These are phyloP conservation scores for Candida mesenterica DNA, from an alignment of 1,139 yeast genomes.

Conservation along the genomic window DNA sequence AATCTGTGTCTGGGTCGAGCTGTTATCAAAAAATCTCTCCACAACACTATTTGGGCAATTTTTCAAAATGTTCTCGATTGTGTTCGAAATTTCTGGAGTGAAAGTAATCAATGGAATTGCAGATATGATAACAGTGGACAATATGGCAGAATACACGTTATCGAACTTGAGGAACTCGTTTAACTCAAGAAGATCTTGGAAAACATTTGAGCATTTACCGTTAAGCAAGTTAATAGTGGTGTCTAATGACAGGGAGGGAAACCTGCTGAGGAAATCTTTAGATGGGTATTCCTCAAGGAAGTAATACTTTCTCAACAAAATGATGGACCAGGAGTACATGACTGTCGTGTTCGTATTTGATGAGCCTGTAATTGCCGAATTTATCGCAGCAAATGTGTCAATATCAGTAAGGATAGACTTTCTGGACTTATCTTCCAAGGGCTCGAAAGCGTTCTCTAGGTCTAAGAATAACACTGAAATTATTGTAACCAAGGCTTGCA, in stretches of 20 bases:
- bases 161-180: constrained; percentile 50
- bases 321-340: constrained; percentile 70
- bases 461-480: constrained; percentile 54
- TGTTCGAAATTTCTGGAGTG: constrained; percentile 51
- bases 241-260: constrained; percentile 17
- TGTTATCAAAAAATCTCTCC: constrained; percentile 56
- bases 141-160: constrained; percentile 52
- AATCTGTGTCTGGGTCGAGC: constrained; percentile 54
- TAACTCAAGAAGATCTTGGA: constrained; percentile 40
- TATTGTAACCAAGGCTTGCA: constrained; percentile 49
- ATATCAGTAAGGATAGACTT: constrained; percentile 42
- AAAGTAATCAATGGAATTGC: constrained; percentile 59
- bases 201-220: constrained; percentile 47
- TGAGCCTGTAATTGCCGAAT: constrained; percentile 30
- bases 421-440: constrained; percentile 4
- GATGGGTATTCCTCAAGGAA: constrained; percentile 42
- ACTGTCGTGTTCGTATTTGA: constrained; percentile 45
- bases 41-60: constrained; percentile 57
- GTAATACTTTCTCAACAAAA: constrained; percentile 54
- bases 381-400: constrained; percentile 38
- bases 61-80: constrained; percentile 50
- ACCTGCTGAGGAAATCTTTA: constrained; percentile 14
- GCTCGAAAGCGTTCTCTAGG: constrained; percentile 45
- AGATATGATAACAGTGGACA: constrained; percentile 58
- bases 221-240: constrained; percentile 36